These are phyloP conservation scores for Curvularia spicifera DNA, from an alignment of 2,329 filamentous ascomycete genomes.

Conservation along the genomic window DNA sequence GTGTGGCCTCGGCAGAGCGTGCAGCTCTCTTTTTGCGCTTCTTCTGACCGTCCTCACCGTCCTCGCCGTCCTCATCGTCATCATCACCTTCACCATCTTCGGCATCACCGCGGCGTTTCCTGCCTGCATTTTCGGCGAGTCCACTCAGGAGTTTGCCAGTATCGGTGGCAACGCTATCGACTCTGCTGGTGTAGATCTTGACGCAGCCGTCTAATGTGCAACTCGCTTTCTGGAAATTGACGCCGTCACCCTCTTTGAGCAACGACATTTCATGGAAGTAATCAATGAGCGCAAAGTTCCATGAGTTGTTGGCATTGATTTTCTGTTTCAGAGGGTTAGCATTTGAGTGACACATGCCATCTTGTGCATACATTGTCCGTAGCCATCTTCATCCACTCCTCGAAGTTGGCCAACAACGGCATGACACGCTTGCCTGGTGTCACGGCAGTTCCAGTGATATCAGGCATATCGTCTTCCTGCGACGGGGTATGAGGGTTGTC, in stretches of 20 bases:
- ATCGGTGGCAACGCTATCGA: constrained; percentile 97
- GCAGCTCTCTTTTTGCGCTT: constrained; percentile 77
- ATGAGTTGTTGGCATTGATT: constrained; percentile 97
- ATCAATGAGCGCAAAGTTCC: constrained; percentile 99
- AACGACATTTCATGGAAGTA: constrained; percentile 99
- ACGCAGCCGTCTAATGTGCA: constrained; percentile 97
- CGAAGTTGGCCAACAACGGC: constrained; percentile 95
- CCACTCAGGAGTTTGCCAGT: constrained; percentile 94
- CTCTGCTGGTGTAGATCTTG: constrained; percentile 98
- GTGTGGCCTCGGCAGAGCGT: constrained; percentile 88
- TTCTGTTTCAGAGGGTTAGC: constrained; percentile 44
- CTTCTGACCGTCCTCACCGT: constrained; percentile 64
- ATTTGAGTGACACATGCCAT: neutral
- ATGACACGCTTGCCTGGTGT: constrained; percentile 92
- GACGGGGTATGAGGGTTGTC: constrained; percentile 59
- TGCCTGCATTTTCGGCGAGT: constrained; percentile 81
- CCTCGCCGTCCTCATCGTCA: constrained; percentile 70
- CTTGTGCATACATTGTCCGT: constrained; percentile 74
- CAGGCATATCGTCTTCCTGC: constrained; percentile 60
- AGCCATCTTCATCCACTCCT: constrained; percentile 99
- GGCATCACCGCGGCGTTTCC: constrained; percentile 52
- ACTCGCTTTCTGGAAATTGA: constrained; percentile 98
- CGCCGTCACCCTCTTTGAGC: constrained; percentile 91
- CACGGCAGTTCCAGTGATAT: constrained; percentile 74
- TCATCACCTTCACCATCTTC: constrained; percentile 57